Conservation (phyloP, 768 basidiomycete genomes). For the Hypholoma sublateritium region DNA sequence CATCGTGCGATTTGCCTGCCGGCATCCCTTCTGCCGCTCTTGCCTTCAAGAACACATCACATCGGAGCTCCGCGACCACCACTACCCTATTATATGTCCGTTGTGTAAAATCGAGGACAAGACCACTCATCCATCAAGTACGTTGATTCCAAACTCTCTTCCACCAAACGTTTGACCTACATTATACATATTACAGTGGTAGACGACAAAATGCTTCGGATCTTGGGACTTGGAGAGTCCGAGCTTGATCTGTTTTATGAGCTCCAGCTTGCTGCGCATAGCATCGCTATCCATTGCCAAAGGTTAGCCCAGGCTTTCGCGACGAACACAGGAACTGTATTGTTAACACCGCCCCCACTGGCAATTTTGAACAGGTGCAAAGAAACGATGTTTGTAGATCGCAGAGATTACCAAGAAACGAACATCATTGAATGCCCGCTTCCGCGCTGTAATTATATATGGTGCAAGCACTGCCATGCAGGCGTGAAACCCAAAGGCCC, state of each 20-base stretch:
- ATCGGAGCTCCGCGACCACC: slow-evolving; percentile 44
- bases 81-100: slow-evolving; percentile 62
- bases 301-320: slow-evolving; percentile 32
- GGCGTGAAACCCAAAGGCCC: slow-evolving; percentile 27
- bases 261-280: slow-evolving; percentile 33
- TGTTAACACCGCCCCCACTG: too few relatives aligned
- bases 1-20: slow-evolving; percentile 36
- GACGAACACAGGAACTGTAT: not conserved
- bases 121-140: not conserved
- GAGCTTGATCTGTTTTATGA: slow-evolving; percentile 25
- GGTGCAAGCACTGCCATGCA: slow-evolving; percentile 65
- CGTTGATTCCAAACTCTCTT: not conserved
- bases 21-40: slow-evolving; percentile 51
- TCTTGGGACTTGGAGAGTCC: slow-evolving; percentile 33
- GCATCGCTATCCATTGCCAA: slow-evolving; percentile 42
- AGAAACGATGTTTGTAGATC: slow-evolving; percentile 50
- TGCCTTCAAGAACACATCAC: slow-evolving; percentile 46
- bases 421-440: slow-evolving; percentile 50
- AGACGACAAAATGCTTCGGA: slow-evolving; percentile 6
- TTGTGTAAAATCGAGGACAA: slow-evolving; percentile 37
- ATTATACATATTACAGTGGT: slow-evolving; percentile 4
- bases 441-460: slow-evolving; percentile 43
- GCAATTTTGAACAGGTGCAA: slow-evolving; percentile 41
- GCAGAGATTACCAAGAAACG: slow-evolving; percentile 39
- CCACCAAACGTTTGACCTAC: not conserved